A percentile compares a stretch with the other conserved stretches of the same genome.
Evolutionary conservation across 306 rosid species (phyloP).

Genomic region (Biancaea sappan): DNA sequence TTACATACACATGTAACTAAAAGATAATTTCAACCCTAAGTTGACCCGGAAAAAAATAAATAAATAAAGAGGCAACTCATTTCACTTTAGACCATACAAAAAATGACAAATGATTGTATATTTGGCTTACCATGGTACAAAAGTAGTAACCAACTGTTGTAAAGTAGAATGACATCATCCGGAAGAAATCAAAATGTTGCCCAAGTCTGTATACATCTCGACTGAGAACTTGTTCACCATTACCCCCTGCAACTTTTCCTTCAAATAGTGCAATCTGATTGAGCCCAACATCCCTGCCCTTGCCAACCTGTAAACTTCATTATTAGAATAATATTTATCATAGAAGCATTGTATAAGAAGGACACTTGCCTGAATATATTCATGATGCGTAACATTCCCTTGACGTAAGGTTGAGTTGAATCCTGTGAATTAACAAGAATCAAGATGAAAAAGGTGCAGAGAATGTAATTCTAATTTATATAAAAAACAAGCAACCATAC

Average conservation of each 20-base stretch:
- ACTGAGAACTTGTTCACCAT: slow-evolving; percentile 97
- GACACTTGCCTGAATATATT: slow-evolving; percentile 82
- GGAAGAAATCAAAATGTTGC: slow-evolving; percentile 93
- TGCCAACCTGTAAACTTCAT: slow-evolving; percentile 74
- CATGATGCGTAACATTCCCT: slow-evolving; percentile 95
- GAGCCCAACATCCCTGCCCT: slow-evolving; percentile 96
- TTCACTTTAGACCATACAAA: background rate
- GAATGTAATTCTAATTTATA: background rate
- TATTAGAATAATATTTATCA: slow-evolving; percentile 38
- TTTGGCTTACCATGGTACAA: slow-evolving; percentile 80
- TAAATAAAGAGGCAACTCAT: background rate
- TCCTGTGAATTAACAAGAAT: slow-evolving; percentile 56
- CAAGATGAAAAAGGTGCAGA: background rate
- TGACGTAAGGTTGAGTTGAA: slow-evolving; percentile 95
- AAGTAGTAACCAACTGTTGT: slow-evolving; percentile 91
- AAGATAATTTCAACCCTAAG: background rate
- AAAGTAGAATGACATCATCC: slow-evolving; percentile 92
- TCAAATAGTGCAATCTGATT: slow-evolving; percentile 93
- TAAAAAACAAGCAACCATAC: slow-evolving; percentile 38
- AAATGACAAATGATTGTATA: background rate
- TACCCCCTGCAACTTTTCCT: slow-evolving; percentile 90
- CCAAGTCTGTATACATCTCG: slow-evolving; percentile 98
- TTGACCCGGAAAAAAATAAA: too few relatives aligned
- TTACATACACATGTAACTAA: background rate
- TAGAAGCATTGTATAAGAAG: slow-evolving; percentile 23